These are phyloP conservation scores for Durio zibethinus DNA, from an alignment of 345 rosid genomes.

Conservation along the genomic window DNA sequence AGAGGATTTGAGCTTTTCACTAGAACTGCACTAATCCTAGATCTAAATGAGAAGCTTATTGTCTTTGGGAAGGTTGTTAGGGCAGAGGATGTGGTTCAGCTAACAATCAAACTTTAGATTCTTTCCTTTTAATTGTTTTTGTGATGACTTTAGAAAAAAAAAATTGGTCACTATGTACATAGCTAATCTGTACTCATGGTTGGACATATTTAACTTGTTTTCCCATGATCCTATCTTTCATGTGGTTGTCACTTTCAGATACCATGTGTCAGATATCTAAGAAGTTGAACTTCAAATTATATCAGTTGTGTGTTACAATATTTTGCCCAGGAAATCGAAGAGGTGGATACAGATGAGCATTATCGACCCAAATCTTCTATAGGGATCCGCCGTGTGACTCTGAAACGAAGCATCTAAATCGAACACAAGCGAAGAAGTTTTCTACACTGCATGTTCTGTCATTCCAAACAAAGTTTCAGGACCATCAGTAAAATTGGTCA, in stretches of 20 bases:
- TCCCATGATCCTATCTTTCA: neutral
- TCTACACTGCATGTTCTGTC: neutral
- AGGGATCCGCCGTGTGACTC: slow-evolving; percentile 48
- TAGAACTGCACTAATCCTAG: slow-evolving; percentile 53
- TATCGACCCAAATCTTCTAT: slow-evolving; percentile 71
- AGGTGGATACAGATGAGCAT: slow-evolving; percentile 90
- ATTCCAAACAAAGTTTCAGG: neutral
- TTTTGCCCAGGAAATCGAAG: slow-evolving; percentile 77
- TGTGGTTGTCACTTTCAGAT: neutral
- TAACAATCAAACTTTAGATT: slow-evolving; percentile 3
- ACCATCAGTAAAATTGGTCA: neutral
- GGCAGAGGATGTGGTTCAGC: slow-evolving; percentile 60
- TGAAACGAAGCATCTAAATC: slow-evolving; percentile 49
- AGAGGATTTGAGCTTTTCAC: slow-evolving; percentile 59
- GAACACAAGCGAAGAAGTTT: neutral
- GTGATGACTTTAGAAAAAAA: too few relatives aligned
- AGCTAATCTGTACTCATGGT: neutral
- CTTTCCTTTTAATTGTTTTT: neutral
- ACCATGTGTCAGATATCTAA: neutral
- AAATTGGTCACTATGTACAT: neutral
- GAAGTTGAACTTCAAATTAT: neutral
- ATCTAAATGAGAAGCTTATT: slow-evolving; percentile 53
- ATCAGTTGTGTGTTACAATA: slow-evolving; percentile 7
- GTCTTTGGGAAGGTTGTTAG: slow-evolving; percentile 56
- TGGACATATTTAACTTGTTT: neutral